Evolutionary conservation across 768 basidiomycete genomes (phyloP).

Genomic region (Crassisporium funariophilum): DNA sequence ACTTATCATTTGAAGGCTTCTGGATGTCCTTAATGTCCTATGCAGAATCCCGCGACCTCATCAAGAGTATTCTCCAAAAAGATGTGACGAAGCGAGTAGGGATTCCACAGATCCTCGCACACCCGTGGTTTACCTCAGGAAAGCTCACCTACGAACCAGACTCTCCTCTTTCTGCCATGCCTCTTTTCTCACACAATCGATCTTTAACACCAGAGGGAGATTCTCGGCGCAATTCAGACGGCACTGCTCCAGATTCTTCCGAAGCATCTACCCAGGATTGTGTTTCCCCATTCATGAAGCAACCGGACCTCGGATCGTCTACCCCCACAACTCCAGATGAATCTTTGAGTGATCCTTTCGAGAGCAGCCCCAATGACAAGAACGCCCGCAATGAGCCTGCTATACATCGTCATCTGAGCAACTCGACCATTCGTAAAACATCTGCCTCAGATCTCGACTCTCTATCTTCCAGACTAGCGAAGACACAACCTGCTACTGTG

Average conservation of each 20-base stretch:
- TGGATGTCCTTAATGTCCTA: too few species aligned
- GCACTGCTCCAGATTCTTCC: constrained; percentile 45
- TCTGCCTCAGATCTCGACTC: constrained; percentile 37
- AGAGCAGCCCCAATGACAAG: constrained; percentile 26
- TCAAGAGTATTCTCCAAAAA: constrained; percentile 73
- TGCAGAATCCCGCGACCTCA: constrained; percentile 83
- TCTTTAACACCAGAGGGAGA: constrained; percentile 20
- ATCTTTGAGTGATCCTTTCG: constrained; percentile 45
- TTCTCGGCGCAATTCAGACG: constrained; percentile 23
- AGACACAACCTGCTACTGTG: constrained; percentile 48
- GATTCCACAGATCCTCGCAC: constrained; percentile 83
- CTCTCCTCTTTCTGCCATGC: constrained; percentile 25
- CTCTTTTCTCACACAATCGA: constrained; percentile 27
- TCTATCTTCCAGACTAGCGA: constrained; percentile 34
- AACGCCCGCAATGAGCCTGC: constrained; percentile 12
- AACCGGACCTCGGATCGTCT: constrained; percentile 43
- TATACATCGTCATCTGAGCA: constrained; percentile 56
- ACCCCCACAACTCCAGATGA: constrained; percentile 63
- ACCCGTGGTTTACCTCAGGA: constrained; percentile 77
- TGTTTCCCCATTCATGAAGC: constrained; percentile 43
- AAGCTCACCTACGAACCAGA: constrained; percentile 37
- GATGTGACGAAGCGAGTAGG: constrained; percentile 76
- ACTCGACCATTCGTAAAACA: constrained; percentile 59
- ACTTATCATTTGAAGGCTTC: too few species aligned
- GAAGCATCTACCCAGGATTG: constrained; percentile 59